phyloP scores from a whole-genome alignment of 768 basidiomycete species.

The Mycena alexandri region DNA sequence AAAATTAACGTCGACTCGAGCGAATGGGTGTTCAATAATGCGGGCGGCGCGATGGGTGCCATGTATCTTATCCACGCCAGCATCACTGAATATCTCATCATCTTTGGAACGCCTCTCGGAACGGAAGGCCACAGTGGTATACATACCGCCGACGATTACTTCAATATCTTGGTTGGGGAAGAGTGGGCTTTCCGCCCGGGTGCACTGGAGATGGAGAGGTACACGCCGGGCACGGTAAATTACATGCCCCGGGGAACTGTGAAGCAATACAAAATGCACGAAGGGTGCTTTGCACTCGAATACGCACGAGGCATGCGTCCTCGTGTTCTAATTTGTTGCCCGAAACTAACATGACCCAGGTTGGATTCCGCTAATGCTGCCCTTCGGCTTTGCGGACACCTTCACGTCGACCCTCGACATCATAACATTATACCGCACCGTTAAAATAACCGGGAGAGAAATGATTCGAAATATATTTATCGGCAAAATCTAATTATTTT shows the following conservation, averaged over 20 bases:
- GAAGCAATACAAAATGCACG: constrained; percentile 98
- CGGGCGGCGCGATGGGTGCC: constrained; percentile 97
- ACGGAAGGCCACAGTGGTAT: constrained; percentile 96
- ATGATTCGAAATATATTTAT: constrained; percentile 84
- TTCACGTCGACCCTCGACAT: constrained; percentile 92
- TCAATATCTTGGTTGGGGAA: constrained; percentile 93
- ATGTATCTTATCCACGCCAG: constrained; percentile 99
- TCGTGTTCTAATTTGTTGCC: neutral
- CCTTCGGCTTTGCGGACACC: constrained; percentile 91
- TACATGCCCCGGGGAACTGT: constrained; percentile 83
- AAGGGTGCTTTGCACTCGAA: constrained; percentile 96
- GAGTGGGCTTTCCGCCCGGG: constrained; percentile 95
- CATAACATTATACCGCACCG: constrained; percentile 83
- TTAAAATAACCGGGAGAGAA: constrained; percentile 83
- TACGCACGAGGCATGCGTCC: constrained; percentile 85
- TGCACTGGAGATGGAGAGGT: constrained; percentile 85
- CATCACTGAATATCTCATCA: constrained; percentile 96
- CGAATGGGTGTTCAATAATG: constrained; percentile 98
- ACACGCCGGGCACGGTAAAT: constrained; percentile 87
- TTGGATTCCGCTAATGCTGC: constrained; percentile 97
- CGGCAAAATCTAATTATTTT: constrained; percentile 83
- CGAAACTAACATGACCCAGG: constrained; percentile 61
- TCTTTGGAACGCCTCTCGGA: constrained; percentile 96
- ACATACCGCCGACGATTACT: constrained; percentile 98
- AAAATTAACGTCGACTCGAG: constrained; percentile 67